Base-by-base conservation (phyloP, 1,139 yeast species). In the Kodamaea plutei region DNA sequence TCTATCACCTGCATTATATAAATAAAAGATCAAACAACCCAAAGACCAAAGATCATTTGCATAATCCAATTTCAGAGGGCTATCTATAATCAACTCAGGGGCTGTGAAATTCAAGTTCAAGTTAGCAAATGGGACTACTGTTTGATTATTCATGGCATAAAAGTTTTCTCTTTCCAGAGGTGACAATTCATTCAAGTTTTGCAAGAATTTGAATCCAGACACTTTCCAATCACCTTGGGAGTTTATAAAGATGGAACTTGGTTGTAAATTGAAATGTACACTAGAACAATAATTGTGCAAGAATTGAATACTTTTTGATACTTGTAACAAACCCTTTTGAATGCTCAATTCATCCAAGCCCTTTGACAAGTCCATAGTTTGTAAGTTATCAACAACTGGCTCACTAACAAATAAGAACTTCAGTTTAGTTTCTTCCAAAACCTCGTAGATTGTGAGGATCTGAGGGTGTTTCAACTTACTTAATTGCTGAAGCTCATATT, bases 171-270 rank as follows among this genome's bases (percentile, higher is more conserved):
- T 60, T 53, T 52, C 77, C 50, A 34, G 69, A 14, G 60, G 67
- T 2, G 74, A 56, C 5, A 74, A 59, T 27, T 69, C 72, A 40
- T 55, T 69, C 32, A 76, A 45, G 35, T 71, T 72, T 25, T 80
- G 81, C 16, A 84, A 54, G 45, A 82, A 82, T 29, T 73, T 73
- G 41, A 84, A 70, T 1, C 97, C 96, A 6, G 83, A 73, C 3
- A 91, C 55, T 55, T 89, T 91, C 97, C 97, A 93, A 56, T 91
- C 98, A 1, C 95, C 93, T 44, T 83, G 88, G 24, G 76, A 79
- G 43, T 84, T 89, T 15, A 91, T 71, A 38, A 81, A 73, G 1
- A 91, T 67, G 0, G 95, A 76, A 9, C 73, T 63, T 1, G 98
- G 98, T 41, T 80, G 81, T 19, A 93, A 46, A 43, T 88, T 85